Conservation (phyloP, 2,329 filamentous ascomycete species). For the Penicillium thymicola region DNA sequence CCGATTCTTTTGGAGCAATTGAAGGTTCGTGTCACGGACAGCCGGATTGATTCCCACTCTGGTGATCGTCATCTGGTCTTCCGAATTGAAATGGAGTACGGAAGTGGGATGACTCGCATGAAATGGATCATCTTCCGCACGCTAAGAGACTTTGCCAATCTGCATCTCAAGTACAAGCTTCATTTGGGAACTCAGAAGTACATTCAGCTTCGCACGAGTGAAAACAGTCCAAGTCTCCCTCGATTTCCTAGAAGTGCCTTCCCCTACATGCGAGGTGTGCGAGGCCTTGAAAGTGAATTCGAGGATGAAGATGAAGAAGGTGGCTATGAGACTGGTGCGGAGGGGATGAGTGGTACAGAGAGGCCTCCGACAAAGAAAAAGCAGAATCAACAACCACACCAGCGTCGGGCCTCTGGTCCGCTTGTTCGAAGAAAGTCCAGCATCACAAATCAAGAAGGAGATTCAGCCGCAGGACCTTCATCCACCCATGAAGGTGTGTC, state of each 20-base stretch:
- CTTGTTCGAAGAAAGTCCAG: conserved; percentile 60
- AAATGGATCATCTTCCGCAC: conserved; percentile 89
- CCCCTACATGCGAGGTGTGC: conserved; percentile 79
- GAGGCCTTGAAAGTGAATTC: conserved; percentile 75
- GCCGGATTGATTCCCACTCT: conserved; percentile 58
- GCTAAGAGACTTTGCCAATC: conserved; percentile 82
- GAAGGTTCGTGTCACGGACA: conserved; percentile 82
- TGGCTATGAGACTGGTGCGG: conserved; percentile 53
- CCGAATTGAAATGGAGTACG: conserved; percentile 90
- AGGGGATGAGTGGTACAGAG: conserved; percentile 67
- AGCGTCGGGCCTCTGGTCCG: conserved; percentile 54
- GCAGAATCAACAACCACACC: conserved; percentile 25
- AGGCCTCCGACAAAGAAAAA: conserved; percentile 52
- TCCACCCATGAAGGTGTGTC: conserved; percentile 35
- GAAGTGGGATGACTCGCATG: conserved; percentile 92
- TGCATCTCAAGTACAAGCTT: conserved; percentile 91
- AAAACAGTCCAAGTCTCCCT: conserved; percentile 73
- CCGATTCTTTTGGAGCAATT: conserved; percentile 93
- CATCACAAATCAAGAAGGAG: conserved; percentile 41
- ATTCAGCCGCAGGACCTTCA: conserved; percentile 34
- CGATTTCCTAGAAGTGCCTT: conserved; percentile 87
- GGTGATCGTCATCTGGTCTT: conserved; percentile 77
- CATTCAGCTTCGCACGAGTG: conserved; percentile 65
- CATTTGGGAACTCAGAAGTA: conserved; percentile 81
- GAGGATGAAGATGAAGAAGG: conserved; percentile 61